Evolutionary conservation across 1,139 yeast genomes (phyloP), one percentile per base, ranked within the genome.

Genomic region (Kluyveromyces marxianus): DNA sequence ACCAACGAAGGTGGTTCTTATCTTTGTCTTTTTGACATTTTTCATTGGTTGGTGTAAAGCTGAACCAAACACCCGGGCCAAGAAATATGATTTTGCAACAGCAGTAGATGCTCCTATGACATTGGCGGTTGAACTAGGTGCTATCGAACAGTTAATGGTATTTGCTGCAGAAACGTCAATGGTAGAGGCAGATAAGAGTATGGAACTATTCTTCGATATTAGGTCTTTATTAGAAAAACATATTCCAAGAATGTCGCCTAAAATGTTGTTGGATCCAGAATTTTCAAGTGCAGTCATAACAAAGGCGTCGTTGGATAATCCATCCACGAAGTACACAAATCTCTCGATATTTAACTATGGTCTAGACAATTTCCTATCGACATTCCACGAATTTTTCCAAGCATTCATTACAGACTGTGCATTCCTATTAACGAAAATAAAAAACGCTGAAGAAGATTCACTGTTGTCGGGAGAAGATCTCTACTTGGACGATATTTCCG

Each of bases 391-490:
- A 1, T 78, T 88, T 50, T 75, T 84, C 37, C 77, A 74, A 41
- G 69, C 74, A 3, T 80, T 88, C 52, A 77, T 89, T 28, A 71
- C 79, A 7, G 82, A 85, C 57, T 77, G 86, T 38, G 95, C 97
- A 1, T 82, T 87, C 48, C 71, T 90, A 14, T 70, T 92, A 48
- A 84, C 90, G 4, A 84, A 83, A 57, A 76, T 92, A 59, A 76
- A 94, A 54, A 87, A 87, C 54, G 78, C 80, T 10, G 97, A 92
- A 62, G 98, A 92, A 58, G 97, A 92, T 60, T 76, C 80, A 37
- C 66, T 83, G 46, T 64, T 86, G 46, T 77, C 87, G 8, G 67
- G 75, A 54, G 70, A 75, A 57, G 72, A 69, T 54, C 56, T 70
- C 45, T 50, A 53, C 48, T 34, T 69, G 44, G 83, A 77, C 51